Base-by-base conservation (phyloP, 192 early-diverging fungal species). In the Coemansia sp. region DNA sequence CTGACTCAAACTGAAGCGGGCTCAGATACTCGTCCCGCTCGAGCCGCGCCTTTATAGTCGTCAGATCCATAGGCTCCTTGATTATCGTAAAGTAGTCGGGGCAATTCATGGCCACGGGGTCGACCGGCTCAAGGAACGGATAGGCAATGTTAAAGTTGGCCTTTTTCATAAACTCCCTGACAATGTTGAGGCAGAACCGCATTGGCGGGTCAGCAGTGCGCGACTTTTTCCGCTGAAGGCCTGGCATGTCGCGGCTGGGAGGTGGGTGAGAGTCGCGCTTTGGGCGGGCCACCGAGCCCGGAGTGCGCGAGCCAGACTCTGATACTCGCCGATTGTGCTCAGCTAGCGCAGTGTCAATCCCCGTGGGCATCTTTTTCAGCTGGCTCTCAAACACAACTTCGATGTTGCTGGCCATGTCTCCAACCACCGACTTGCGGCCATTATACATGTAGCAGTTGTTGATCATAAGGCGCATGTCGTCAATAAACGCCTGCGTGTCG, bases 11-110 rank as follows among this genome's bases (percentile, higher is more conserved):
- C 36, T 87, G 87, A 11, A 83, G 80, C 7, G 81, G 66, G 23
- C 59, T 62, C 10, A 58, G 39, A 60, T 95, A 95, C 13, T 78
- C 68, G 4, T 81, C 83, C 32, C 60, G 41, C 35, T 90, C 85
- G 5, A 93, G 71, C 68, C 86, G 86, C 39, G 67, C 63, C 59
- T 80, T 73, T 10, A 95, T 85, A 0, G 93, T 95, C 21, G 81
- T 77, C 32, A 95, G 60, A 61, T 95, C 93, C 90, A 95, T 95
- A 7, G 93, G 93, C 49, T 87, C 55, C 51, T 89, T 92, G 71
- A 95, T 81, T 21, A 98, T 81, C 3, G 71, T 73, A 23, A 83
- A 82, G 76, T 99, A 99, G 50, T 85, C 83, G 13, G 94, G 95
- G 37, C 97, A 90, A 47, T 82, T 81, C 53, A 96, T 79, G 3